Conservation (phyloP, 345 rosid genomes). For the Nasturtium officinale region DNA sequence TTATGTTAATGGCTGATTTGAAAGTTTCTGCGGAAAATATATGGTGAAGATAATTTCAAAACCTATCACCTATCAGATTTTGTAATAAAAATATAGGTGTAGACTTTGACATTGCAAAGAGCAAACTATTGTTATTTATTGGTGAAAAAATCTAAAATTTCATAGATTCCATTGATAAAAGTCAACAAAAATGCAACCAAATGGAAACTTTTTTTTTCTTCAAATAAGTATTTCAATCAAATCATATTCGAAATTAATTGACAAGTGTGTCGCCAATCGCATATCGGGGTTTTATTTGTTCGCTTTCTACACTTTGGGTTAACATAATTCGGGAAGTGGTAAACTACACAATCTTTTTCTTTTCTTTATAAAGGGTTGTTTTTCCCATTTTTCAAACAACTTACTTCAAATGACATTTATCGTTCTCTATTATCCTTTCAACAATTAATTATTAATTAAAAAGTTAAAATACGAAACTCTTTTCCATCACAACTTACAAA, state of each 20-base stretch:
- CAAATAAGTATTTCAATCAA: not conserved
- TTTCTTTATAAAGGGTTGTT: not conserved
- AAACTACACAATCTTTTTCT: not conserved
- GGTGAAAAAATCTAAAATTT: conserved; percentile 16
- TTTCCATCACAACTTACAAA: not conserved
- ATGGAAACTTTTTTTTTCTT: not conserved
- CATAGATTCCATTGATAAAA: conserved; percentile 31
- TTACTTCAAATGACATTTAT: not conserved
- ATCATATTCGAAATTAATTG: not conserved
- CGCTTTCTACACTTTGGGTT: not conserved
- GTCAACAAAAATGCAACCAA: conserved; percentile 40
- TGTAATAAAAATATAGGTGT: conserved; percentile 30
- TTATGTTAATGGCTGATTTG: conserved; percentile 9
- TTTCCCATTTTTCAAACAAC: not conserved
- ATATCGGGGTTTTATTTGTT: conserved; percentile 20
- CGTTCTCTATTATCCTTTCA: not conserved
- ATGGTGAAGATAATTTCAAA: conserved; percentile 36
- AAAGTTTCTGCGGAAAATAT: conserved; percentile 34
- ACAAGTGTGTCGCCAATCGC: conserved; percentile 19
- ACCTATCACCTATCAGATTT: conserved; percentile 25
- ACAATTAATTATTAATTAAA: not conserved
- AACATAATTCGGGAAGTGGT: not conserved
- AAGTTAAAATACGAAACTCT: not conserved
- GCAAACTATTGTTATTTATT: not conserved
- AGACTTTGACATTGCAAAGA: conserved; percentile 36